A percentile compares a stretch with the other conserved stretches of the same genome.
Conservation (phyloP, 345 rosid species). For the Carallia pectinifolia region DNA sequence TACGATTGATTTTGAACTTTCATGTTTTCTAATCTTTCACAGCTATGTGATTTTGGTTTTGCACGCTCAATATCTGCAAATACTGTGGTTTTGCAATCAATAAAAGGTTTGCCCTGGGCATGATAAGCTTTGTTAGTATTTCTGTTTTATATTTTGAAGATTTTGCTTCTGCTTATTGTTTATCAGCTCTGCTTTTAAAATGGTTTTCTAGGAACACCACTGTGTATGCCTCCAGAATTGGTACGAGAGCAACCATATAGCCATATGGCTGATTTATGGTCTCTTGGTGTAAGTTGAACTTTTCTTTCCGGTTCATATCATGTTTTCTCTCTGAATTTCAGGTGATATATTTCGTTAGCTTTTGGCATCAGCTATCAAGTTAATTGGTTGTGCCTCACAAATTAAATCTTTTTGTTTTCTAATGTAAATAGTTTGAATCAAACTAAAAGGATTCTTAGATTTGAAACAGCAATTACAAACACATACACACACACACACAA, state of each 20-base stretch:
- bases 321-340: too few relatives aligned
- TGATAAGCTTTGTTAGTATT: not conserved
- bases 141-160: slow-evolving; percentile 1
- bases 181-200: slow-evolving; percentile 4
- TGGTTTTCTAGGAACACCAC: slow-evolving; percentile 74
- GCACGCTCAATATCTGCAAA: slow-evolving; percentile 99
- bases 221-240: slow-evolving; percentile 98
- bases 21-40: slow-evolving; percentile 22
- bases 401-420: too few relatives aligned
- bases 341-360: too few relatives aligned
- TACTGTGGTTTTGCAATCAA: slow-evolving; percentile 92
- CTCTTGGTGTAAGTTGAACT: slow-evolving; percentile 63
- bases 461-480: not conserved
- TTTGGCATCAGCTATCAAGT: too few relatives aligned
- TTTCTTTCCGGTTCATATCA: not conserved
- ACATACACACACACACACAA: not conserved
- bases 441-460: not conserved
- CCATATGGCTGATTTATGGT: slow-evolving; percentile 98
- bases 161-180: not conserved
- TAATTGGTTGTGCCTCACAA: too few relatives aligned
- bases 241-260: slow-evolving; percentile 96
- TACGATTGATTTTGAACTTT: not conserved
- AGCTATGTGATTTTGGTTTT: slow-evolving; percentile 99
- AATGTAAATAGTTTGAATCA: too few relatives aligned
- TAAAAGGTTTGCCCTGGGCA: slow-evolving; percentile 59